Percentiles rank a stretch among this genome's conserved stretches.
These are phyloP conservation scores for Cryphonectria japonica DNA, from an alignment of 2,329 filamentous ascomycete species.

Conservation along the genomic window DNA sequence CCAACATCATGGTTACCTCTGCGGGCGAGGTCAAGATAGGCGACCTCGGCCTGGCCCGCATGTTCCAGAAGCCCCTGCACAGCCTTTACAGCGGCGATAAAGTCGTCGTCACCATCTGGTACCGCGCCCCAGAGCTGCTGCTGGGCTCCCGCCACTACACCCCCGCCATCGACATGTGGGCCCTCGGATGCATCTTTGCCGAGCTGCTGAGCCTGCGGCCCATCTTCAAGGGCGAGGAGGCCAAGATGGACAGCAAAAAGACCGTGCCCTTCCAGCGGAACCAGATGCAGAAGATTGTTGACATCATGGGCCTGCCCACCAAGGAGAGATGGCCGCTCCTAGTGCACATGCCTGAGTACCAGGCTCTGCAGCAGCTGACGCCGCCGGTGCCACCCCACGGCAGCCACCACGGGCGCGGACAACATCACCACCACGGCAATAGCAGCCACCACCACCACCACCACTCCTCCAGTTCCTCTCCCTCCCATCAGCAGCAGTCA, in stretches of 20 bases:
- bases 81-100: constrained; percentile 94
- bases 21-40: constrained; percentile 90
- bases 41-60: constrained; percentile 85
- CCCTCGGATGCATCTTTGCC: constrained; percentile 96
- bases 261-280: constrained; percentile 96
- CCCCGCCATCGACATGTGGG: constrained; percentile 96
- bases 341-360: constrained; percentile 82
- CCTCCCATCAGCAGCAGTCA: constrained; percentile 16
- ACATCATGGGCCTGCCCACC: constrained; percentile 88
- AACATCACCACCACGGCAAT: constrained; percentile 46
- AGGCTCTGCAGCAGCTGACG: constrained; percentile 59
- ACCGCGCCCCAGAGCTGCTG: constrained; percentile 90
- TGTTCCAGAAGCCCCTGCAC: constrained; percentile 93
- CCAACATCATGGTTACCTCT: constrained; percentile 98
- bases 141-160: constrained; percentile 96
- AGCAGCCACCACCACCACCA: constrained; percentile 29
- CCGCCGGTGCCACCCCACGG: constrained; percentile 52
- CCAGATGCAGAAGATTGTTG: constrained; percentile 98
- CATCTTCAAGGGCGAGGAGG: constrained; percentile 98
- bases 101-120: constrained; percentile 99
- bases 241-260: constrained; percentile 98
- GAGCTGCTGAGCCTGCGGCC: constrained; percentile 87
- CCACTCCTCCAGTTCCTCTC: constrained; percentile 23
- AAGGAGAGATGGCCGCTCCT: constrained; percentile 89
- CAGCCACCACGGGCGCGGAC: constrained; percentile 46